phyloP scores from a whole-genome alignment of 257 asterid species.

The Agastache rugosa region DNA sequence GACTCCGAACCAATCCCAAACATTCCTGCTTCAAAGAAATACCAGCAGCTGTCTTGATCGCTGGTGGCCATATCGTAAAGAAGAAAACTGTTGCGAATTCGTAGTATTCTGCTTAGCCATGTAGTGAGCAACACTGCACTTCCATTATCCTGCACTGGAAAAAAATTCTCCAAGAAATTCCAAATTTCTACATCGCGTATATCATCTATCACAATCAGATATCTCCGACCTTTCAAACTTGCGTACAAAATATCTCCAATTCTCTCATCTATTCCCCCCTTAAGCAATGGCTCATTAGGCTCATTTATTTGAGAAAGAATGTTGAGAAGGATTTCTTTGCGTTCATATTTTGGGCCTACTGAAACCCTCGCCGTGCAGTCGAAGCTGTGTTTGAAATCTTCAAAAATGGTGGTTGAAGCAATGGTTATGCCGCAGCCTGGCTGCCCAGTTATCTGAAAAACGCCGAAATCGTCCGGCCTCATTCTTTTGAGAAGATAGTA shows the following conservation, averaged over 20 bases:
- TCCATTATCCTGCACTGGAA: slow-evolving; percentile 12
- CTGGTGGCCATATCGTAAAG: background rate
- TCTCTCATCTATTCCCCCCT: background rate
- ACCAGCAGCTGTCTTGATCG: background rate
- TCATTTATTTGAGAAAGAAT: background rate
- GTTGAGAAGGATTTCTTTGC: background rate
- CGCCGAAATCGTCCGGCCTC: slow-evolving; percentile 15
- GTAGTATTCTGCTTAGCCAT: no score
- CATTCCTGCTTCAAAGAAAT: background rate
- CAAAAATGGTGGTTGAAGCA: background rate
- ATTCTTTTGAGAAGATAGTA: background rate
- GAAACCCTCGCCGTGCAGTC: background rate
- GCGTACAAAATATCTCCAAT: background rate
- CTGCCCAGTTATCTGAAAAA: background rate
- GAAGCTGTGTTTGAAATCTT: slow-evolving; percentile 11
- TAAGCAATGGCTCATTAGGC: background rate
- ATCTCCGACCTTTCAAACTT: background rate
- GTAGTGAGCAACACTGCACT: slow-evolving; percentile 3
- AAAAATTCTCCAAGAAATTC: background rate
- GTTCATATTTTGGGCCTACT: background rate
- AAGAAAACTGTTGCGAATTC: background rate
- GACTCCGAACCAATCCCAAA: slow-evolving; percentile 3
- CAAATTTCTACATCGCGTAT: background rate
- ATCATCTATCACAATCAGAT: background rate
- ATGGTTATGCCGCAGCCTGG: slow-evolving; percentile 1